Evolutionary conservation across 805 yeast species (phyloP).

Genomic region (Candida tammaniensis): DNA sequence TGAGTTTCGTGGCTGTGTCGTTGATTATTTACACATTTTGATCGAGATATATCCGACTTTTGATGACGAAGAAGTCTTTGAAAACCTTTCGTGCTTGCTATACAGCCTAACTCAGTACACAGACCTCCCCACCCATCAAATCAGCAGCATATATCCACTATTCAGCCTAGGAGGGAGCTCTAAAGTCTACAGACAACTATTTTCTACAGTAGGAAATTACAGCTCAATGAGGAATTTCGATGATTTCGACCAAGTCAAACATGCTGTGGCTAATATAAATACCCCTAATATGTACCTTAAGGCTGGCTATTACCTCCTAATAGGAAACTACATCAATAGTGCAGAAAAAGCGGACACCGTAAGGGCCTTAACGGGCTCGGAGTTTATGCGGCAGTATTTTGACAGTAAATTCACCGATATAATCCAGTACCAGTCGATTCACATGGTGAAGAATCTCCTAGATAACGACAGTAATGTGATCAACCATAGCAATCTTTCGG

Average conservation of each 20-base stretch:
- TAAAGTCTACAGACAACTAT: slow-evolving; percentile 23
- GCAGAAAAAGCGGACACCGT: slow-evolving; percentile 14
- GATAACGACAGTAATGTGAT: slow-evolving; percentile 15
- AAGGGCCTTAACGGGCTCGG: slow-evolving; percentile 5
- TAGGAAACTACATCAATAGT: slow-evolving; percentile 35
- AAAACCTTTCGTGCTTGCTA: slow-evolving; percentile 13
- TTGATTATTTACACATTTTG: slow-evolving; percentile 5
- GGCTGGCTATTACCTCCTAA: slow-evolving; percentile 28
- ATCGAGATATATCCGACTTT: slow-evolving; percentile 2
- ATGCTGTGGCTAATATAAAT: slow-evolving; percentile 14
- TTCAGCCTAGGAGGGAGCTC: slow-evolving; percentile 8
- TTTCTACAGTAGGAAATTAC: slow-evolving; percentile 33
- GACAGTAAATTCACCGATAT: slow-evolving; percentile 25
- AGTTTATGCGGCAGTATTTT: slow-evolving; percentile 21
- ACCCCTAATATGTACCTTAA: slow-evolving; percentile 18
- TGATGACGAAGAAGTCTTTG: slow-evolving; percentile 11
- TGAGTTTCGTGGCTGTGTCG: slow-evolving; percentile 5
- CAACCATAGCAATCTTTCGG: slow-evolving; percentile 15
- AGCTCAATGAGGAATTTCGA: slow-evolving; percentile 30
- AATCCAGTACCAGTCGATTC: slow-evolving; percentile 36
- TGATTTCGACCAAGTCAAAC: slow-evolving; percentile 15
- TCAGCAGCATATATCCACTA: slow-evolving; percentile 9
- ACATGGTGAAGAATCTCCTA: slow-evolving; percentile 31
- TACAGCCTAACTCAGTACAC: slow-evolving; percentile 21
- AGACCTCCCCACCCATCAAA: slow-evolving; percentile 8